Evolutionary conservation across 352 stramenopile genomes (phyloP).

Genomic region (Pythium diclinum): DNA sequence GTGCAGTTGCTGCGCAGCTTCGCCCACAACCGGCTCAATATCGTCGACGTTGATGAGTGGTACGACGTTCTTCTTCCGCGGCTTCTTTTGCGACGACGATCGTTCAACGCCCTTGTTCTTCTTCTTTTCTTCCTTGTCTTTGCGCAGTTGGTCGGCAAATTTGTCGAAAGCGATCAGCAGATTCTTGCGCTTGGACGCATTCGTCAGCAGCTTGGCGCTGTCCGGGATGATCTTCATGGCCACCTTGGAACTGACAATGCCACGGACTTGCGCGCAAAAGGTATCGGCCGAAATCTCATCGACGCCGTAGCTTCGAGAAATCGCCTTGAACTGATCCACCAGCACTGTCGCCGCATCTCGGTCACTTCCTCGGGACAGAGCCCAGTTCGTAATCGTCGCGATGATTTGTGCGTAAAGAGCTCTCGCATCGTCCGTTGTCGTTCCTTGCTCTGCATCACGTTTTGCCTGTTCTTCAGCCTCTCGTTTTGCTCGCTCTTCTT

Average conservation of each 20-base stretch:
- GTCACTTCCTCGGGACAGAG: slow-evolving; percentile 43
- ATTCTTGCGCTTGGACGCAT: slow-evolving; percentile 50
- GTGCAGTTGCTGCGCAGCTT: slow-evolving; percentile 77
- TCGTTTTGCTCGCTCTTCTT: slow-evolving; percentile 49
- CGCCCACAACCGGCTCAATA: slow-evolving; percentile 78
- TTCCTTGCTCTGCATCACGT: slow-evolving; percentile 21
- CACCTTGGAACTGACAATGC: slow-evolving; percentile 70
- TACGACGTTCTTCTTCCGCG: slow-evolving; percentile 39
- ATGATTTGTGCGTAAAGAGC: slow-evolving; percentile 68
- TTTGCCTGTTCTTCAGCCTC: slow-evolving; percentile 45
- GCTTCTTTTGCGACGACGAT: slow-evolving; percentile 26
- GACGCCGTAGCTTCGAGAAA: slow-evolving; percentile 54
- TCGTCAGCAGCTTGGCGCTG: slow-evolving; percentile 61
- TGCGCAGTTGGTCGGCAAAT: slow-evolving; percentile 66
- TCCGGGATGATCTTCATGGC: slow-evolving; percentile 71
- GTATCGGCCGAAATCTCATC: slow-evolving; percentile 69
- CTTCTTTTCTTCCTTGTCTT: slow-evolving; percentile 77
- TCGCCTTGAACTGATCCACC: slow-evolving; percentile 62
- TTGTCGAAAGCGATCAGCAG: slow-evolving; percentile 56
- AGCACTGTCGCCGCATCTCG: slow-evolving; percentile 39
- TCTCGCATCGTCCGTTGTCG: slow-evolving; percentile 41
- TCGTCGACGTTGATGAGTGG: slow-evolving; percentile 65
- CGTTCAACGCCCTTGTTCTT: slow-evolving; percentile 40
- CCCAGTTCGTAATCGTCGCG: slow-evolving; percentile 55
- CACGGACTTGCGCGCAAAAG: slow-evolving; percentile 65